Evolutionary conservation across 139 green algal genomes (phyloP).

Genomic region (Tetratostichococcus sp.): DNA sequence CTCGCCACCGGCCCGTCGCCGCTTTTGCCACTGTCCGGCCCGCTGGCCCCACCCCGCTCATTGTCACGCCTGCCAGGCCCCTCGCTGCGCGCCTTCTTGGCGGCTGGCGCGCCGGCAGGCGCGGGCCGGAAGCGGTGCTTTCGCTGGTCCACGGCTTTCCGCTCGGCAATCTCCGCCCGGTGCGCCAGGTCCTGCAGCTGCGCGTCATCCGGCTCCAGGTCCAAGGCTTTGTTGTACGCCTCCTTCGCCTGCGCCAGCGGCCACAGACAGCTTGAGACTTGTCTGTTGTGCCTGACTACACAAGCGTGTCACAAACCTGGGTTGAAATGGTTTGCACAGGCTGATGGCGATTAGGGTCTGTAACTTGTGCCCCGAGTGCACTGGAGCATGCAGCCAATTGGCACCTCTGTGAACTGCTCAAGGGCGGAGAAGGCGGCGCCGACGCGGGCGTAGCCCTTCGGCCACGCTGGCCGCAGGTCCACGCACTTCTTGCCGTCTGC

Average conservation of each 20-base stretch:
- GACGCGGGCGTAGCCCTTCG: conserved; percentile 43
- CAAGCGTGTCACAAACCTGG: no score
- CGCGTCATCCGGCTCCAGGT: conserved; percentile 67
- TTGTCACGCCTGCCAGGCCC: no score
- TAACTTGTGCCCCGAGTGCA: no score
- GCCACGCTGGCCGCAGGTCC: conserved; percentile 37
- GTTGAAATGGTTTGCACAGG: no score
- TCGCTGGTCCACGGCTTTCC: conserved; percentile 22
- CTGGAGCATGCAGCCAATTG: background rate
- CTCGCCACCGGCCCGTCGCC: background rate
- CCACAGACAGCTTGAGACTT: no score
- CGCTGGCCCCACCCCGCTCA: background rate
- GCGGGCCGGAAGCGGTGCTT: conserved; percentile 27
- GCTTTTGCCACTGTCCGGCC: background rate
- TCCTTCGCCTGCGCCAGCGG: conserved; percentile 37
- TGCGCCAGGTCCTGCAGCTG: conserved; percentile 37
- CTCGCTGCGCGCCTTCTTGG: background rate
- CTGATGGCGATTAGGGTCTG: no score
- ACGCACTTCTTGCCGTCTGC: conserved; percentile 43
- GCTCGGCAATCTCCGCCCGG: conserved; percentile 29
- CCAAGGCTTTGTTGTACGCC: conserved; percentile 56
- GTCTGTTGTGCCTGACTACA: no score
- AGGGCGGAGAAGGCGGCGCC: conserved; percentile 44
- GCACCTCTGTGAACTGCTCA: conserved; percentile 46
- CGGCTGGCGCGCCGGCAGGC: no score